Base-by-base conservation (phyloP, 805 yeast species). In the Metschnikowia shivogae region DNA sequence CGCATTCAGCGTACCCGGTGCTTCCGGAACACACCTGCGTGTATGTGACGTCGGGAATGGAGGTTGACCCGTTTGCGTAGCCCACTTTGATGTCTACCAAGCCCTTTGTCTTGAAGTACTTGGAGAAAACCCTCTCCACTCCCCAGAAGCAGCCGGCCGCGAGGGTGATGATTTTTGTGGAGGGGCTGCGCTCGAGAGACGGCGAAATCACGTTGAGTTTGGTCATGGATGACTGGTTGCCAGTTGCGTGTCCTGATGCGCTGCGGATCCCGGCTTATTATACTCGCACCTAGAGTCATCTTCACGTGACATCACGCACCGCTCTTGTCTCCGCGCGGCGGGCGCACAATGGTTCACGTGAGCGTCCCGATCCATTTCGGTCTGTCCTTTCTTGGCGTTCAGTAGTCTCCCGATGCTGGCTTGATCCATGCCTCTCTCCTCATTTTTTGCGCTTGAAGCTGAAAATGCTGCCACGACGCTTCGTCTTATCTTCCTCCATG, bases 91-190 rank as follows among this genome's bases (percentile, higher is more conserved):
- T 73, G 60, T 87, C 97, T 9, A 83, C 60, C 17, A 92, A 64
- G 28, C 88, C 89, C 59, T 77, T 81, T 42, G 66, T 72, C 13
- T 72, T 77, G 58, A 80, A 86, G 52, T 86, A 76, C 62, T 86
- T 87, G 51, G 84, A 70, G 69, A 78, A 89, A 22, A 90, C 81
- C 54, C 84, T 86, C 57, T 92, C 97, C 11, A 85, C 89, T 14
- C 95, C 95, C 95, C 95, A 86, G 68, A 85, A 86, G 59, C 95
- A 86, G 3, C 82, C 83, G 0, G 79, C 81, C 4, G 81, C 79
- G 28, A 76, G 56, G 1, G 76, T 72, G 40, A 72, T 51, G 19
- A 69, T 49, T 44, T 64, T 59, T 35, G 73, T 57, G 5, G 70
- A 61, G 1, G 66, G 22, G 1, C 73, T 63, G n/a, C 64, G 61